phyloP scores from a whole-genome alignment of 2,329 filamentous ascomycete species.

The Talaromyces sp. region DNA sequence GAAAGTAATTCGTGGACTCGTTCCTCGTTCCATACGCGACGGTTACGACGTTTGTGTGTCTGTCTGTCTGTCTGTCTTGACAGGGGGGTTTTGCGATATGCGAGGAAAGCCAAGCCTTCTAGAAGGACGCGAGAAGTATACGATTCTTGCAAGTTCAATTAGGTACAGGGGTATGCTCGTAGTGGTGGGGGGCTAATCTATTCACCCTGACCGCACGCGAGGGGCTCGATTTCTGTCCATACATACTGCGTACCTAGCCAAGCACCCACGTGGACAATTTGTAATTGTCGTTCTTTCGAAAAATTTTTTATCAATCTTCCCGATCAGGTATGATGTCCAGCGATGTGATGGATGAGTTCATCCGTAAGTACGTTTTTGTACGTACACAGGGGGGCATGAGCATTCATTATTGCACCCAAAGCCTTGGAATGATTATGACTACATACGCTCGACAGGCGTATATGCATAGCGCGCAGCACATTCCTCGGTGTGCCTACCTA shows the following conservation, averaged over 20 bases:
- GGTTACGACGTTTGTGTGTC: neutral
- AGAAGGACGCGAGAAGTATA: neutral
- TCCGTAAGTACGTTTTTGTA: neutral
- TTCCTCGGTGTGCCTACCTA: neutral
- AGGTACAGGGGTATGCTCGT: neutral
- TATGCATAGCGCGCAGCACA: neutral
- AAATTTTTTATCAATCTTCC: neutral
- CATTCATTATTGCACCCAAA: neutral
- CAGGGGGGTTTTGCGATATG: neutral
- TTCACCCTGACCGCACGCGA: neutral
- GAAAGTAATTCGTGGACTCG: neutral
- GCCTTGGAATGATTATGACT: neutral
- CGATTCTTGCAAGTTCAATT: neutral
- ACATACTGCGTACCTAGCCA: neutral
- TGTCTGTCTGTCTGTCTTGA: neutral
- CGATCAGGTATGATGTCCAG: neutral
- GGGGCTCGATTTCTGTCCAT: neutral
- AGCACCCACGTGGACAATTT: neutral
- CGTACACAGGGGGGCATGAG: neutral
- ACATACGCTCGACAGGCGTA: neutral
- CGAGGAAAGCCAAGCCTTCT: neutral
- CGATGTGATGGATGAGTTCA: neutral
- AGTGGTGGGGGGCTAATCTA: constrained; percentile 1
- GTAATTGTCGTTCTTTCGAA: neutral
- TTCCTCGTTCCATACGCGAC: neutral